phyloP scores from a whole-genome alignment of 768 basidiomycete species.

The Boletus rubescentipes region DNA sequence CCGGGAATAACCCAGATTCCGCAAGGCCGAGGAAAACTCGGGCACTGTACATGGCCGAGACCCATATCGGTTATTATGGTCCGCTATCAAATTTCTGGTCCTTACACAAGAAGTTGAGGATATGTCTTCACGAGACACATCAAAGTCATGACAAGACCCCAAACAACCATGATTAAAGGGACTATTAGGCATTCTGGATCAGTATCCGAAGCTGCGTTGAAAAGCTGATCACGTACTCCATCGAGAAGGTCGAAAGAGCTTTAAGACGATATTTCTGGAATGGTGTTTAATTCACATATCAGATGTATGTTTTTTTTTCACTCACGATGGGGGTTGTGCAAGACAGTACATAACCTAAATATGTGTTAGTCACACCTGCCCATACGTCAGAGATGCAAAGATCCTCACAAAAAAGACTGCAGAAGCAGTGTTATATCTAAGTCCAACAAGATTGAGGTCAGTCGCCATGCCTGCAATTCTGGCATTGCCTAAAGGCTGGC shows the following conservation, averaged over 20 bases:
- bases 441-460: constrained; percentile 37
- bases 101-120: constrained; percentile 31
- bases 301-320: not conserved
- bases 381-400: not conserved
- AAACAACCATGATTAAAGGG: constrained; percentile 35
- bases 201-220: not conserved
- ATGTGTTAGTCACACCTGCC: not conserved
- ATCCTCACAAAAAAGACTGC: constrained; percentile 38
- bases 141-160: constrained; percentile 38
- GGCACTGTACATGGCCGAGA: constrained; percentile 21
- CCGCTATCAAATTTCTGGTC: not conserved
- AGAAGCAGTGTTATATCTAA: constrained; percentile 38
- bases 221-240: constrained; percentile 25
- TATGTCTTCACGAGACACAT: constrained; percentile 38
- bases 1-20: constrained; percentile 45
- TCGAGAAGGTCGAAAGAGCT: constrained; percentile 32
- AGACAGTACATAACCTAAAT: constrained; percentile 36
- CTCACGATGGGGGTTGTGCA: constrained; percentile 41
- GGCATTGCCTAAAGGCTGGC: constrained; percentile 36
- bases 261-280: constrained; percentile 38
- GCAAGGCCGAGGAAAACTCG: constrained; percentile 46
- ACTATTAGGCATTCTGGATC: constrained; percentile 27
- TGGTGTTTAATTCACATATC: not conserved
- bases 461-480: constrained; percentile 45
- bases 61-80: not conserved